phyloP scores from a whole-genome alignment of 495 filamentous ascomycete species.

The Penicillium mononematosum region DNA sequence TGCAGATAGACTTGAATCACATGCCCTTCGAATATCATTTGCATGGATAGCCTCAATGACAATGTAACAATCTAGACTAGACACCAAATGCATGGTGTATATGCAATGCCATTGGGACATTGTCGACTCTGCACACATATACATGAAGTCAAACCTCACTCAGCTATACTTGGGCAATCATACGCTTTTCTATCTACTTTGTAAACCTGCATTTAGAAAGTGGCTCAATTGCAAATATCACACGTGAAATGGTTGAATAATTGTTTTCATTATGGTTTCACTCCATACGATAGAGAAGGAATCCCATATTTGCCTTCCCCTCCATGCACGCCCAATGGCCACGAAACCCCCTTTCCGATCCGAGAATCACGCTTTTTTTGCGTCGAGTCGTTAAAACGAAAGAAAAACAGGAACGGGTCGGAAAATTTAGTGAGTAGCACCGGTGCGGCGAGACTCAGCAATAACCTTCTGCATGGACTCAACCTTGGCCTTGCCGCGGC shows the following conservation, averaged over 20 bases:
- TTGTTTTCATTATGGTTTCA: constrained; percentile 39
- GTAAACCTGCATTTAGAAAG: neutral
- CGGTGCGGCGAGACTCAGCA: constrained; percentile 80
- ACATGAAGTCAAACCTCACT: neutral
- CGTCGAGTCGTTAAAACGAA: constrained; percentile 33
- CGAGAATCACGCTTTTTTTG: constrained; percentile 30
- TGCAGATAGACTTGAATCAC: constrained; percentile 2
- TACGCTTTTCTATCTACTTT: neutral
- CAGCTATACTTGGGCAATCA: neutral
- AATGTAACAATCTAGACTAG: neutral
- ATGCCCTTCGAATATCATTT: neutral
- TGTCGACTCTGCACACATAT: neutral
- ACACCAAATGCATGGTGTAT: neutral
- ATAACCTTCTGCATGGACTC: constrained; percentile 97
- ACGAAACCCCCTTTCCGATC: constrained; percentile 32
- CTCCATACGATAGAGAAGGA: constrained; percentile 26
- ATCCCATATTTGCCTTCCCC: constrained; percentile 37
- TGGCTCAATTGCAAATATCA: constrained; percentile 9
- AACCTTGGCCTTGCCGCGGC: constrained; percentile 97
- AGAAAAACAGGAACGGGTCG: constrained; percentile 38
- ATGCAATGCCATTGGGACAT: neutral
- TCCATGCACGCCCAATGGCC: constrained; percentile 29
- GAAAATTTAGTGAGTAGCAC: constrained; percentile 64
- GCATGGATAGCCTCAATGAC: neutral
- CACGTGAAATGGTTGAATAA: constrained; percentile 23